Conservation (phyloP, 345 rosid species). For the Turritis glabra region DNA sequence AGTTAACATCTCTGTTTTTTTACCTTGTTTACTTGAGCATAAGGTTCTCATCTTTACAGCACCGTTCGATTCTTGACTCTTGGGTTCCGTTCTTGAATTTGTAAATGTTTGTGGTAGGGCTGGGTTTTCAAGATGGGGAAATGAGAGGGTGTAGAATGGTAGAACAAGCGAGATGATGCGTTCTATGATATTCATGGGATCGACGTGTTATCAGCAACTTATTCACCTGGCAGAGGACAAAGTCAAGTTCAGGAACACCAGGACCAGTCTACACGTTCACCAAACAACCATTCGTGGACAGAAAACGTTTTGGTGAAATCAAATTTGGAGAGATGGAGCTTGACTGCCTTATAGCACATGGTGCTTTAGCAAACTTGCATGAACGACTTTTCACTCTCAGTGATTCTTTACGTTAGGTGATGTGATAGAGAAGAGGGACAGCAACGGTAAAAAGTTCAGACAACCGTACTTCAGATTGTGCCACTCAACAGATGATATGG, state of each 20-base stretch:
- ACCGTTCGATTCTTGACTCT: too few relatives aligned
- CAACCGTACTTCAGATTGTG: conserved; percentile 77
- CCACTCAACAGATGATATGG: conserved; percentile 57
- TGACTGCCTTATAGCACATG: conserved; percentile 87
- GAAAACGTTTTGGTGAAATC: conserved; percentile 80
- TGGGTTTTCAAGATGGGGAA: conserved; percentile 89
- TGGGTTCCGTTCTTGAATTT: not conserved
- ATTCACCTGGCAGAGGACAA: conserved; percentile 92
- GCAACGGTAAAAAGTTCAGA: conserved; percentile 62
- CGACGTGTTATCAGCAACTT: conserved; percentile 81
- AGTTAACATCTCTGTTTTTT: too few relatives aligned
- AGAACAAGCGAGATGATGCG: conserved; percentile 72
- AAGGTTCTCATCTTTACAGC: too few relatives aligned
- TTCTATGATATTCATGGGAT: conserved; percentile 79
- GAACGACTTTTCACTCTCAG: conserved; percentile 82
- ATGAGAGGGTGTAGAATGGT: conserved; percentile 76
- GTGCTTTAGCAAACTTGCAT: conserved; percentile 76
- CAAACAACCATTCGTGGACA: conserved; percentile 81
- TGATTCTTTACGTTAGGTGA: conserved; percentile 70
- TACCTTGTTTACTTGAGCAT: too few relatives aligned
- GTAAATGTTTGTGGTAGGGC: conserved; percentile 59
- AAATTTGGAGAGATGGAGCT: conserved; percentile 94
- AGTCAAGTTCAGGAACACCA: conserved; percentile 85
- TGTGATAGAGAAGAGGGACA: conserved; percentile 60
- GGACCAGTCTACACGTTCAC: conserved; percentile 94